Conservation (phyloP, 1,284 basidiomycete genomes). For the Anthracocystis panici-leucophaei region DNA sequence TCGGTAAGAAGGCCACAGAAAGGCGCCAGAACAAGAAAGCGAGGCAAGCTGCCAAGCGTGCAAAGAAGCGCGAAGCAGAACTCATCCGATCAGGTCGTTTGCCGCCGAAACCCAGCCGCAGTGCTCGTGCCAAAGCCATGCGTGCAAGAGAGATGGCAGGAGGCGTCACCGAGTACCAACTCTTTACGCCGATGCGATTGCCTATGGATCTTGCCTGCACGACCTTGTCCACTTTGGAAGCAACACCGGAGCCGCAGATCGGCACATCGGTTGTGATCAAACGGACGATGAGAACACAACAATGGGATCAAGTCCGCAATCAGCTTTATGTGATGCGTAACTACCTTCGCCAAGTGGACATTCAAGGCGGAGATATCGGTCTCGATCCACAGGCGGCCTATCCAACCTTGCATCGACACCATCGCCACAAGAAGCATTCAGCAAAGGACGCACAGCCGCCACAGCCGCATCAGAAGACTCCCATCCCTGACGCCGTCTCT, state of each 20-base stretch:
- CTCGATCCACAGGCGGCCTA: conserved; percentile 33
- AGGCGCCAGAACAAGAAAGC: conserved; percentile 43
- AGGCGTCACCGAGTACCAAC: conserved; percentile 65
- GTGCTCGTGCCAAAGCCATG: conserved; percentile 63
- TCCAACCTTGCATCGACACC: conserved; percentile 23
- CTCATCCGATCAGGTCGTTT: conserved; percentile 48
- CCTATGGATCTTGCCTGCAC: conserved; percentile 47
- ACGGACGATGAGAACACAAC: conserved; percentile 39
- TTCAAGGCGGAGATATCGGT: conserved; percentile 62
- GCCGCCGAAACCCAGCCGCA: conserved; percentile 60
- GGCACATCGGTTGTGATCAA: conserved; percentile 33
- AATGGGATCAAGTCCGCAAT: conserved; percentile 52
- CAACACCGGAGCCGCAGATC: conserved; percentile 22
- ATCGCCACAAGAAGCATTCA: conserved; percentile 19
- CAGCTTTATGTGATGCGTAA: conserved; percentile 62
- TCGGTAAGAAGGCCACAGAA: conserved; percentile 35
- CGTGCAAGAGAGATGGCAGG: conserved; percentile 62
- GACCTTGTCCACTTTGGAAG: conserved; percentile 32
- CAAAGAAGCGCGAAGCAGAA: conserved; percentile 47
- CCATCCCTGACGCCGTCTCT: conserved; percentile 15
- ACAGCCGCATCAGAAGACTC: conserved; percentile 9
- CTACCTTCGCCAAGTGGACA: conserved; percentile 60
- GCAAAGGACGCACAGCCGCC: conserved; percentile 3
- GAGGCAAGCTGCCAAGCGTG: conserved; percentile 38
- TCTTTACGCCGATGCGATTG: conserved; percentile 63